Percentiles rank a stretch among this genome's conserved stretches.
phyloP scores from a whole-genome alignment of 2,329 filamentous ascomycete species.

The Cercospora berteroae region DNA sequence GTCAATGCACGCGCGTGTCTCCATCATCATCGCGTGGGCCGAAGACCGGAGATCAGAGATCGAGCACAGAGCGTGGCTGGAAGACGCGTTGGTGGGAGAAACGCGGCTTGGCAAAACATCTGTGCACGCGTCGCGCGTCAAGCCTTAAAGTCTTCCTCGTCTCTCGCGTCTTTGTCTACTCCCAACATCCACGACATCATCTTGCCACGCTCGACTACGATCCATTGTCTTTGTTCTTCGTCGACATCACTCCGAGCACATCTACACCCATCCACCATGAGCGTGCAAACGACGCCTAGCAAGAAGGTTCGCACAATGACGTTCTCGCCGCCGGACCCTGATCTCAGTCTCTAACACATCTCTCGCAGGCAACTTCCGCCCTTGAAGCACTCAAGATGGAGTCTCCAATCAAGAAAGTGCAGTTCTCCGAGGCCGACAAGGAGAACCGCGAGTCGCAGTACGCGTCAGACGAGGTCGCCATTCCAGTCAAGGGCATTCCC shows the following conservation, averaged over 20 bases:
- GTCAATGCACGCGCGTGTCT: not conserved
- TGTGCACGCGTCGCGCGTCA: conserved; percentile 9
- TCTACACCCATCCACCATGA: conserved; percentile 37
- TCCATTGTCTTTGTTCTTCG: conserved; percentile 15
- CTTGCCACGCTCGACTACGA: conserved; percentile 15
- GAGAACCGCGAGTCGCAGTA: conserved; percentile 65
- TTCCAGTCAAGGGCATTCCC: conserved; percentile 54
- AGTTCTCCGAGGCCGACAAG: conserved; percentile 72
- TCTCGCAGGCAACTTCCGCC: conserved; percentile 72
- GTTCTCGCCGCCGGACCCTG: conserved; percentile 39
- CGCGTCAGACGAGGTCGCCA: conserved; percentile 56
- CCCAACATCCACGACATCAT: conserved; percentile 9
- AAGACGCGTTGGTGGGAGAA: conserved; percentile 13
- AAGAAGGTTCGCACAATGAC: conserved; percentile 62
- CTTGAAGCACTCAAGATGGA: conserved; percentile 91
- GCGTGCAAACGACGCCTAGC: conserved; percentile 70
- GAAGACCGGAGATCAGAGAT: conserved; percentile 5
- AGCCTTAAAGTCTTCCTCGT: conserved; percentile 11
- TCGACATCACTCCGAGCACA: conserved; percentile 19
- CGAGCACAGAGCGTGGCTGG: conserved; percentile 10
- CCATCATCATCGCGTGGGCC: conserved; percentile 7
- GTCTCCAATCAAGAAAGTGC: conserved; percentile 85
- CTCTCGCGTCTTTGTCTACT: conserved; percentile 19
- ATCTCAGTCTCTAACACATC: conserved; percentile 39
- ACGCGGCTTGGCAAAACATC: conserved; percentile 9